A percentile compares a stretch with the other conserved stretches of the same genome.
These are phyloP conservation scores for Thuidium tamariscinum DNA, from an alignment of 225 moss, liverwort and hornwort genomes.

Conservation along the genomic window DNA sequence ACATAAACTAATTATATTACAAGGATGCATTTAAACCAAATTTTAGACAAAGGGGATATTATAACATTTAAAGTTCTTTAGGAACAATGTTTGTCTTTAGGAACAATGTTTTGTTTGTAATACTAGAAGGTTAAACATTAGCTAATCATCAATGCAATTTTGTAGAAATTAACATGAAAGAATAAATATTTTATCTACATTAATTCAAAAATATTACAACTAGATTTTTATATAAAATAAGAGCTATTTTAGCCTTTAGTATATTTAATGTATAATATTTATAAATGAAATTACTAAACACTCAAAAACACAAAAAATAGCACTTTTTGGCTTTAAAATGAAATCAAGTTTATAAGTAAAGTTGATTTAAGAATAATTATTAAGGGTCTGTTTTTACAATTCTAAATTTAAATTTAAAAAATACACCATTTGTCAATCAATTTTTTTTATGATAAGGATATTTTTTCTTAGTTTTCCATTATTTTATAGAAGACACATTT, in stretches of 20 bases:
- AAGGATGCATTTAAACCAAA: accelerated
- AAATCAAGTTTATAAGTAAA: accelerated
- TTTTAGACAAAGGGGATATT: accelerated
- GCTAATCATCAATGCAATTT: too few species aligned
- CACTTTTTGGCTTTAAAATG: too few species aligned
- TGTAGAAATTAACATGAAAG: background rate
- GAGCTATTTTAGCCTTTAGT: background rate
- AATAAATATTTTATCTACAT: background rate
- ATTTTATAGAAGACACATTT: background rate
- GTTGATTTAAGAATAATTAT: background rate
- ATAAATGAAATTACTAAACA: background rate
- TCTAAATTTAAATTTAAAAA: background rate
- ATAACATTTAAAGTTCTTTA: background rate
- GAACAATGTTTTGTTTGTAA: too few species aligned
- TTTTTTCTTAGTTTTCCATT: background rate
- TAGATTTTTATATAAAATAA: background rate
- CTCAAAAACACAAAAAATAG: accelerated
- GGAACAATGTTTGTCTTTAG: background rate
- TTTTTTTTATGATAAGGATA: background rate
- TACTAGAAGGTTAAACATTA: background rate
- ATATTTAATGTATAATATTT: background rate
- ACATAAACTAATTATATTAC: background rate
- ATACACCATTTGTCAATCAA: background rate
- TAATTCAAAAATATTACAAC: background rate
- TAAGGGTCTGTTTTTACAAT: background rate